Percentiles rank a stretch among this genome's conserved stretches.
Evolutionary conservation across 1,284 basidiomycete species (phyloP).

Genomic region (Ceratorhiza oryzae-sativae): DNA sequence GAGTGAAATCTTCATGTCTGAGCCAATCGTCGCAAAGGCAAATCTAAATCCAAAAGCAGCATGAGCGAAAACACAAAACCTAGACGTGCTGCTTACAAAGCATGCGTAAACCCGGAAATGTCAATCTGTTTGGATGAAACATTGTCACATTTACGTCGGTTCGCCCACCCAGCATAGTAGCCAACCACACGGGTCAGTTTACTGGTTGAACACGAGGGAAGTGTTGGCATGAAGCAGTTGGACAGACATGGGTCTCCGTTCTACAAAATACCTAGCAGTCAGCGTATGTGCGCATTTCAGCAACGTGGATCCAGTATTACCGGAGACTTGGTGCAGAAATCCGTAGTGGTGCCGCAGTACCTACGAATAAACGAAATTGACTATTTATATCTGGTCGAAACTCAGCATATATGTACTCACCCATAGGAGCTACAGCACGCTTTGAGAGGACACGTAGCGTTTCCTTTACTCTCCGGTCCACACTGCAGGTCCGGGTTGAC

Average conservation of each 20-base stretch:
- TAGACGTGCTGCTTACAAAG: constrained; percentile 15
- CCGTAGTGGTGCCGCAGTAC: constrained; percentile 17
- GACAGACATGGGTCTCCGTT: constrained; percentile 25
- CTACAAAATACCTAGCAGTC: neutral
- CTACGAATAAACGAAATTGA: neutral
- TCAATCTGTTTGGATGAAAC: constrained; percentile 23
- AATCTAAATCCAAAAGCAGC: neutral
- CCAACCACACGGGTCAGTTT: constrained; percentile 15
- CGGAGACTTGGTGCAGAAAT: constrained; percentile 4
- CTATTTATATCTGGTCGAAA: too few relatives aligned
- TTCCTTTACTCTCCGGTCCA: constrained; percentile 3
- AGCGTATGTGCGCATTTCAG: neutral
- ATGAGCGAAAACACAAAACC: too few relatives aligned
- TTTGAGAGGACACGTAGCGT: constrained; percentile 21
- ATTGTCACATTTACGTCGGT: constrained; percentile 1
- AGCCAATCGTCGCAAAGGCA: constrained; percentile 7
- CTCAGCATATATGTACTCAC: neutral
- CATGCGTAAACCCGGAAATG: constrained; percentile 9
- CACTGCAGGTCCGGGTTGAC: constrained; percentile 24
- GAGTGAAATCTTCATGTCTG: constrained; percentile 12
- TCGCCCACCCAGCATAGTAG: constrained; percentile 25
- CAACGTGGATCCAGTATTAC: neutral
- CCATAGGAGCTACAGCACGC: constrained; percentile 26
- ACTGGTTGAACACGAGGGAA: constrained; percentile 17
- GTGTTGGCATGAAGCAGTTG: constrained; percentile 15